These are phyloP conservation scores for Allantophomopsis lycopodina DNA, from an alignment of 2,329 filamentous ascomycete species.

Conservation along the genomic window DNA sequence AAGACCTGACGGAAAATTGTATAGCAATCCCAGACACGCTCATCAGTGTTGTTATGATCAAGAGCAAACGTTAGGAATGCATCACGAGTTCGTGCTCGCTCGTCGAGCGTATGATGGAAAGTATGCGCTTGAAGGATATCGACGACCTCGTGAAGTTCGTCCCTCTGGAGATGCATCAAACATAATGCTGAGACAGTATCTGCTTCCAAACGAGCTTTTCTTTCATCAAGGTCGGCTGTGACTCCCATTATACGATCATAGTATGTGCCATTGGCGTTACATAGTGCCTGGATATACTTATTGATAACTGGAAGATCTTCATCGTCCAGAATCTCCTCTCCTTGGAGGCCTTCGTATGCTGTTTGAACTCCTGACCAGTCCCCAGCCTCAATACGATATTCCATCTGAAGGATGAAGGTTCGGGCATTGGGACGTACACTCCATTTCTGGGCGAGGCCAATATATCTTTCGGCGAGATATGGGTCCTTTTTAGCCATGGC, in stretches of 20 bases:
- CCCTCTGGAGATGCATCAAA: slow-evolving; percentile 57
- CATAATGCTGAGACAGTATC: slow-evolving; percentile 64
- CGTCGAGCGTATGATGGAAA: slow-evolving; percentile 53
- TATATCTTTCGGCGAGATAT: slow-evolving; percentile 60
- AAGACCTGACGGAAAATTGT: slow-evolving; percentile 52
- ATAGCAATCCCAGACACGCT: slow-evolving; percentile 51
- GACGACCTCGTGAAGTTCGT: slow-evolving; percentile 66
- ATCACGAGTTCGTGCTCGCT: slow-evolving; percentile 52
- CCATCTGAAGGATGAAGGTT: slow-evolving; percentile 63
- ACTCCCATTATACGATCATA: slow-evolving; percentile 62
- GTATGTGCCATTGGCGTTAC: slow-evolving; percentile 41
- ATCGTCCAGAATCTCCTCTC: slow-evolving; percentile 35
- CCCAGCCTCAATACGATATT: slow-evolving; percentile 58
- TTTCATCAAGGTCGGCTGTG: slow-evolving; percentile 58
- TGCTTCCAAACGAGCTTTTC: slow-evolving; percentile 54
- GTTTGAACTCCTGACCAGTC: slow-evolving; percentile 58
- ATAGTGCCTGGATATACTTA: slow-evolving; percentile 57
- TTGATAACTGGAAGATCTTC: slow-evolving; percentile 55
- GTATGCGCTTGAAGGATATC: slow-evolving; percentile 69
- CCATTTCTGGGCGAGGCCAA: slow-evolving; percentile 50
- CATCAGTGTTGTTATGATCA: slow-evolving; percentile 45
- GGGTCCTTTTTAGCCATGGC: slow-evolving; percentile 58
- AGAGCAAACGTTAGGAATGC: slow-evolving; percentile 56
- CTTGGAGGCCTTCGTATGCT: slow-evolving; percentile 49
- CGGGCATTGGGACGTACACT: slow-evolving; percentile 52